These are phyloP conservation scores for Carex myosuroides DNA, from an alignment of 176 grass and related monocot genomes.

Conservation along the genomic window DNA sequence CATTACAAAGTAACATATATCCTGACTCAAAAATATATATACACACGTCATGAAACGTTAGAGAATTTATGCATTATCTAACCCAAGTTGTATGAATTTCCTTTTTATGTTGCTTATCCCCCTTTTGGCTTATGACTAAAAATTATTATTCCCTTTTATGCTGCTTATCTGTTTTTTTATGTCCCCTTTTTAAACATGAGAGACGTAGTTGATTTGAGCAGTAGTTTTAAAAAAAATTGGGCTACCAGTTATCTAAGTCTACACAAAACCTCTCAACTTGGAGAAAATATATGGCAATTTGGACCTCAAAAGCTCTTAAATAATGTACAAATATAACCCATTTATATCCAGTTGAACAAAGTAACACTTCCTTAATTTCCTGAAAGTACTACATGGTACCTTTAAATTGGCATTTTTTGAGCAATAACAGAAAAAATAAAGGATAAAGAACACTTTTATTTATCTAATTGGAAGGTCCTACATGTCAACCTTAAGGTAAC, in stretches of 20 bases:
- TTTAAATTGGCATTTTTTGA: neutral
- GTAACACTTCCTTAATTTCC: neutral
- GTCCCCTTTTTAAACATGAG: neutral
- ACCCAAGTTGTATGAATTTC: neutral
- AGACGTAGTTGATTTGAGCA: neutral
- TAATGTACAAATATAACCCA: neutral
- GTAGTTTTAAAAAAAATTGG: no score
- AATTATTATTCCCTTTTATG: neutral
- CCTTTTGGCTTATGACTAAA: neutral
- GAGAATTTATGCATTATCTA: neutral
- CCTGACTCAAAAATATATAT: neutral
- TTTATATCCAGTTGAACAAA: constrained; percentile 3
- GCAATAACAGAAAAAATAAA: neutral
- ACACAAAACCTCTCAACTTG: neutral
- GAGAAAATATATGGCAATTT: neutral
- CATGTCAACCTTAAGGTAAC: neutral
- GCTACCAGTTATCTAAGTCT: neutral
- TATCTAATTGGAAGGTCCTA: neutral
- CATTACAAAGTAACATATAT: no score
- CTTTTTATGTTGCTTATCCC: neutral
- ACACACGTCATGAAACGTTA: neutral
- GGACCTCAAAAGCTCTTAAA: neutral
- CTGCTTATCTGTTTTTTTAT: neutral
- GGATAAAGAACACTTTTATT: neutral
- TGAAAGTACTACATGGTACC: neutral